Base-by-base conservation (phyloP, 2,329 filamentous ascomycete species). In the Cordyceps cicadae region DNA sequence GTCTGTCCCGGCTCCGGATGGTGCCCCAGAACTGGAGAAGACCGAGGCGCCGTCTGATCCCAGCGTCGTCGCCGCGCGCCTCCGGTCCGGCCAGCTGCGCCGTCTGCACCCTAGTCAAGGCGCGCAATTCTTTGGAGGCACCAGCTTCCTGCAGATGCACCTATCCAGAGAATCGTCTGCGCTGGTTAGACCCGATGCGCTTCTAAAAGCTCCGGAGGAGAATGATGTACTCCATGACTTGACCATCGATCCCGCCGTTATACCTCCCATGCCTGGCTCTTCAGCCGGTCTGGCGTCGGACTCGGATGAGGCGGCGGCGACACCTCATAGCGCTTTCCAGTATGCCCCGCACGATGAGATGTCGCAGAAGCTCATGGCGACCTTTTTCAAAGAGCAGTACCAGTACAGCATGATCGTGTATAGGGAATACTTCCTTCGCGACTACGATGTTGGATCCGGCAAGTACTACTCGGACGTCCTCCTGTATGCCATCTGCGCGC, bases 331-430 rank as follows among this genome's bases (percentile, higher is more conserved):
- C 12, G 63, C 54, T 62, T 77, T 68, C 67, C 70, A 65, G 50
- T 77, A 76, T 63, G 70, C 72, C n/a, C 76, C 76, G 3, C 73
- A 77, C 29, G 75, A 79, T 55, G 73, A 77, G 24, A 74, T 72
- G 17, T 79, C 75, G 14, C 76, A 75, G 59, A 67, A 69, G 19
- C 70, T 79, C 53, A 79, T 80, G 76, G 75, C 76, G 0, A 70
- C 69, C 3, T 81, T 80, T 64, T 81, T 81, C 66, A 72, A 75
- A 58, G 68, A 76, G 43, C 74, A 78, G 24, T 81, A 81, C 55
- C 74, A 77, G 41, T 79, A 78, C 63, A 73, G 77, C 64, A 79
- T 81, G 77, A 74, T 76, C 60, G 70, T 81, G 2, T 81, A 81
- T 62, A 72, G 79, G 34, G 79, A 81, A 64, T 80, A 76, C 62